Evolutionary conservation across 768 basidiomycete genomes (phyloP), one percentile per base, ranked within the genome.

Genomic region (Roridomyces roridus): DNA sequence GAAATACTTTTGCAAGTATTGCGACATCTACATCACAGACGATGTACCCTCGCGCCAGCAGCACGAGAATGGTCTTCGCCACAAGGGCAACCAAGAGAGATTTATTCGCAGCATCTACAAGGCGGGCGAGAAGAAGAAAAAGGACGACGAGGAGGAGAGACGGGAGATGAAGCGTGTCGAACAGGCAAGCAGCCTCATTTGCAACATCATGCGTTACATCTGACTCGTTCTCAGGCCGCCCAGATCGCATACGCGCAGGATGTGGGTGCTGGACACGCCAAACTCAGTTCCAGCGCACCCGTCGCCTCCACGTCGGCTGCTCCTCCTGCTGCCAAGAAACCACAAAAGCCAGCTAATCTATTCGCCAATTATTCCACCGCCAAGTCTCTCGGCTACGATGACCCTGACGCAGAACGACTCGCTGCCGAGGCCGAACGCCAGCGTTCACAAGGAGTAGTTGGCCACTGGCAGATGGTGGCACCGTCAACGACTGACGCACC

Each of bases 1-100:
- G 74, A 89, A 87, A 65, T 96, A 96, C 74, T 91, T 85, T 70
- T 97, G 95, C 87, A 94, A 95, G 70, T 98, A 98, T 79, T 98
- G 97, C 78, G 91, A 94, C 46, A 94, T 94, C 60, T 98, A 89
- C 77, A 98, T 99, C 59, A 85, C 94, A 48, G 97, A 99, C 75
- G 96, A 99, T 80, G 93, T 80, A 10, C 91, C 97, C 57, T 98
- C 96, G 1, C 83, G 92, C 47, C 80, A 85, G 62, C 93, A 93
- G 50, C 97, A 99, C 68, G 97, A 98, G 73, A 91, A 85, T 61
- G 97, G 97, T 37, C 75, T 98, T 41, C 85, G 92, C 28, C 97
- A 99, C 77, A 90, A 96, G 68, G 97, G 96, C 41, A 97, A 92
- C 70, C 85, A 90, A 55, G 96, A 99, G 67, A 83, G 96, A 17